phyloP scores from a whole-genome alignment of 2,329 filamentous ascomycete species.

The Tolypocladium endophyticum region DNA sequence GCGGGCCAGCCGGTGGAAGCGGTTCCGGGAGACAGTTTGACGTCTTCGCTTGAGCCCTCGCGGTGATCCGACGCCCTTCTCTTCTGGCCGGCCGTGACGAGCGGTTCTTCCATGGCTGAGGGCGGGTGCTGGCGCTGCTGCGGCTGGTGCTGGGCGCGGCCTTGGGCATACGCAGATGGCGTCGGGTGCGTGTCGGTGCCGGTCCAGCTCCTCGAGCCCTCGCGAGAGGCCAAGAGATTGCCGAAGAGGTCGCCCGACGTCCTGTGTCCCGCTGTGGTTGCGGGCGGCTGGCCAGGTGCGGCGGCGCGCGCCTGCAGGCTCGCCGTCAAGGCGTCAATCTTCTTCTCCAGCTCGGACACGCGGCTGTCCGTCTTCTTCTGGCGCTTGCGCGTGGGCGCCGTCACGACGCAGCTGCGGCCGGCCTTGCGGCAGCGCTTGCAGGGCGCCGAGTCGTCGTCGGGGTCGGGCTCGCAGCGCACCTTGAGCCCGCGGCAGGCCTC shows the following conservation, averaged over 20 bases:
- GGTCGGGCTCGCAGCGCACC: conserved; percentile 76
- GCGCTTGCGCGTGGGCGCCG: conserved; percentile 62
- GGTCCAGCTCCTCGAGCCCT: background rate
- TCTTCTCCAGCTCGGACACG: conserved; percentile 84
- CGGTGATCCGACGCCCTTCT: conserved; percentile 17
- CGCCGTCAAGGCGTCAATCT: conserved; percentile 80
- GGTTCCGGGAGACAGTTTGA: background rate
- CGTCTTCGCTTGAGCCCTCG: conserved; percentile 4
- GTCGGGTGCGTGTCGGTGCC: background rate
- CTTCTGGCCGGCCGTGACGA: conserved; percentile 13
- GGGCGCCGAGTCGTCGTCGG: conserved; percentile 47
- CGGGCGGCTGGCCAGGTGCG: background rate
- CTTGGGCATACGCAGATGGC: background rate
- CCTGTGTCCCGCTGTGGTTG: background rate
- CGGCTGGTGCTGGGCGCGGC: too few species aligned
- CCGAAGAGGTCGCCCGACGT: background rate
- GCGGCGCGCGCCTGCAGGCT: conserved; percentile 52
- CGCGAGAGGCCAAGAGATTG: background rate
- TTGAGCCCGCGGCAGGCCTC: conserved; percentile 68
- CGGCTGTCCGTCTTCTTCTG: conserved; percentile 88
- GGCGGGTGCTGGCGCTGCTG: background rate
- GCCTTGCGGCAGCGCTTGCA: conserved; percentile 75
- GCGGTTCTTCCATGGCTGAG: background rate
- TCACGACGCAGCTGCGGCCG: conserved; percentile 66
- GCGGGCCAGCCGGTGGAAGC: background rate